These are phyloP conservation scores for Penicillium thymicola DNA, from an alignment of 2,329 filamentous ascomycete genomes.

Conservation along the genomic window DNA sequence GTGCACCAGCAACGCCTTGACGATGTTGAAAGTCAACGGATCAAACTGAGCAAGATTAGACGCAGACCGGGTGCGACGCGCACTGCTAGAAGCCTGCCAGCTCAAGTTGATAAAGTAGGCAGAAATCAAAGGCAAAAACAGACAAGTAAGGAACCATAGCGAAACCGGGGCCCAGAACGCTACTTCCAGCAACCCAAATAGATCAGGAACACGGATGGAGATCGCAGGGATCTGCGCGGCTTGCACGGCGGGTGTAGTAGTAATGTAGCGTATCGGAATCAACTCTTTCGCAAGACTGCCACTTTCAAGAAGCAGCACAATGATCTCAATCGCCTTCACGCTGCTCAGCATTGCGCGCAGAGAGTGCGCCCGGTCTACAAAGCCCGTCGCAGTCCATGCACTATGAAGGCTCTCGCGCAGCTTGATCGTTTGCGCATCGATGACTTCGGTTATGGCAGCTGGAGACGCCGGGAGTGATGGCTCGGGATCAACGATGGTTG, in stretches of 20 bases:
- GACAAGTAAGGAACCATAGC: conserved; percentile 71
- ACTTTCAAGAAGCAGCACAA: conserved; percentile 67
- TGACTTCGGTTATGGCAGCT: conserved; percentile 59
- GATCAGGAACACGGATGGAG: conserved; percentile 69
- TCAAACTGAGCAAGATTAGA: conserved; percentile 55
- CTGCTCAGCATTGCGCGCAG: conserved; percentile 68
- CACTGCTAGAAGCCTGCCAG: conserved; percentile 43
- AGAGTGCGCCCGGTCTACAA: conserved; percentile 53
- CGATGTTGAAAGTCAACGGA: conserved; percentile 84
- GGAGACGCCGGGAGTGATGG: conserved; percentile 38
- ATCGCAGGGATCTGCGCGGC: conserved; percentile 56
- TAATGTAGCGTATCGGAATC: conserved; percentile 67
- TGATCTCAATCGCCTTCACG: conserved; percentile 65
- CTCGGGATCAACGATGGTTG: conserved; percentile 4
- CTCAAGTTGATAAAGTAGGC: conserved; percentile 93
- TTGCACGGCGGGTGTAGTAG: conserved; percentile 64
- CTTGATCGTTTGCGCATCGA: conserved; percentile 61
- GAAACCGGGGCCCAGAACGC: conserved; percentile 81
- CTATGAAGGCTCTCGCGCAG: conserved; percentile 35
- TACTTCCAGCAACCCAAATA: conserved; percentile 71
- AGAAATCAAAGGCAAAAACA: conserved; percentile 65
- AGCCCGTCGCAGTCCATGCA: conserved; percentile 35
- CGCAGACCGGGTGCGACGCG: conserved; percentile 25
- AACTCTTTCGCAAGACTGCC: conserved; percentile 67
- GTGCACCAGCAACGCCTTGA: conserved; percentile 77